These are phyloP conservation scores for Exophiala xenobiotica DNA, from an alignment of 2,329 filamentous ascomycete genomes.

Conservation along the genomic window DNA sequence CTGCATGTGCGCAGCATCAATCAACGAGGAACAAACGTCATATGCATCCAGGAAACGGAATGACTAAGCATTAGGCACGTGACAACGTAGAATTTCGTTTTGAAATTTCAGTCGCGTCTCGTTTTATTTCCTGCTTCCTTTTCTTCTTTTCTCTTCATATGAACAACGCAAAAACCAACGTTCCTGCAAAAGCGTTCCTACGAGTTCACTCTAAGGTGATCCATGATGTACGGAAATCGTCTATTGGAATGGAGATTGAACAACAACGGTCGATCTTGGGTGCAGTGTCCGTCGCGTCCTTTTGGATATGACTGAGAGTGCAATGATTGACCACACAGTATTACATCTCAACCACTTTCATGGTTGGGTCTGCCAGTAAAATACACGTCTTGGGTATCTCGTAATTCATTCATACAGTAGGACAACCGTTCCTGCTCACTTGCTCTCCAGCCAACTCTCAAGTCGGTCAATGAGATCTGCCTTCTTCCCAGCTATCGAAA, in stretches of 20 bases:
- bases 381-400: conserved; percentile 5
- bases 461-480: conserved; percentile 52
- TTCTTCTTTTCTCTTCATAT: conserved; percentile 26
- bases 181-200: conserved; percentile 35
- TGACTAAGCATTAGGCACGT: too few species aligned
- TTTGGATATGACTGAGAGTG: conserved; percentile 30
- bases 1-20: too few species aligned
- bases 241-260: conserved; percentile 34
- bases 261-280: conserved; percentile 31
- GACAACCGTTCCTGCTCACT: conserved; percentile 30
- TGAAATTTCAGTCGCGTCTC: conserved; percentile 10
- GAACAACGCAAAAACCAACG: conserved; percentile 35
- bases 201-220: conserved; percentile 28
- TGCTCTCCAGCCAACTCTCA: conserved; percentile 49
- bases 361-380: neutral
- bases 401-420: neutral
- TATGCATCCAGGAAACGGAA: too few species aligned
- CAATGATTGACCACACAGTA: conserved; percentile 33
- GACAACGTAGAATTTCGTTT: neutral
- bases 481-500: conserved; percentile 49
- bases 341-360: neutral
- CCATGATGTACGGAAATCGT: conserved; percentile 36
- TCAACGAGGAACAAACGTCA: too few species aligned
- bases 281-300: conserved; percentile 31
- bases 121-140: conserved; percentile 2